These are phyloP conservation scores for Verbena officinalis DNA, from an alignment of 257 asterid genomes.

Conservation along the genomic window DNA sequence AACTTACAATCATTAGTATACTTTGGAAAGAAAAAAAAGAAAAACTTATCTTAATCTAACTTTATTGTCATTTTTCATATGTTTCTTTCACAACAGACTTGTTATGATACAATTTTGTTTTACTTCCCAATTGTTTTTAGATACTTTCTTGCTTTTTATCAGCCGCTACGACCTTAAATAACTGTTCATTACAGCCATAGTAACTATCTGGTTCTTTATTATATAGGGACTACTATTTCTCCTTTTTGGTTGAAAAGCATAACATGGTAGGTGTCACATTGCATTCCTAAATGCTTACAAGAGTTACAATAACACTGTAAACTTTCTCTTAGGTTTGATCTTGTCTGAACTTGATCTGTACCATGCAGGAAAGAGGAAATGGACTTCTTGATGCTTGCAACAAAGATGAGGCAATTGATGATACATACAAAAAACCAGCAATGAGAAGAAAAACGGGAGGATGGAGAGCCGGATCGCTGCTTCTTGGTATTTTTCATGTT, in stretches of 20 bases:
- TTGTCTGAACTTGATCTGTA: conserved; percentile 21
- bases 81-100: conserved; percentile 17
- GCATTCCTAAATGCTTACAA: conserved; percentile 14
- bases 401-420: conserved; percentile 62
- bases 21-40: conserved; percentile 28
- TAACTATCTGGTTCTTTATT: conserved; percentile 26
- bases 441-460: conserved; percentile 67
- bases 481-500: conserved; percentile 50
- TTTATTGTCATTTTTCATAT: conserved; percentile 32
- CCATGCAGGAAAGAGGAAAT: conserved; percentile 61
- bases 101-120: conserved; percentile 24
- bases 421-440: conserved; percentile 57
- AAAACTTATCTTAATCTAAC: conserved; percentile 29
- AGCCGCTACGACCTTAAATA: conserved; percentile 34
- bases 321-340: background rate
- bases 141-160: conserved; percentile 30
- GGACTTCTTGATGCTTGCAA: conserved; percentile 47
- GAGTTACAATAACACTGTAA: conserved; percentile 10
- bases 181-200: conserved; percentile 38
- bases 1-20: conserved; percentile 43
- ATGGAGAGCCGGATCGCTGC: conserved; percentile 72
- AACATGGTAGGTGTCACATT: conserved; percentile 39
- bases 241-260: conserved; percentile 24
- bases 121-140: conserved; percentile 23
- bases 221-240: conserved; percentile 22